phyloP scores from a whole-genome alignment of 495 filamentous ascomycete species.

The Cercophora sp. region DNA sequence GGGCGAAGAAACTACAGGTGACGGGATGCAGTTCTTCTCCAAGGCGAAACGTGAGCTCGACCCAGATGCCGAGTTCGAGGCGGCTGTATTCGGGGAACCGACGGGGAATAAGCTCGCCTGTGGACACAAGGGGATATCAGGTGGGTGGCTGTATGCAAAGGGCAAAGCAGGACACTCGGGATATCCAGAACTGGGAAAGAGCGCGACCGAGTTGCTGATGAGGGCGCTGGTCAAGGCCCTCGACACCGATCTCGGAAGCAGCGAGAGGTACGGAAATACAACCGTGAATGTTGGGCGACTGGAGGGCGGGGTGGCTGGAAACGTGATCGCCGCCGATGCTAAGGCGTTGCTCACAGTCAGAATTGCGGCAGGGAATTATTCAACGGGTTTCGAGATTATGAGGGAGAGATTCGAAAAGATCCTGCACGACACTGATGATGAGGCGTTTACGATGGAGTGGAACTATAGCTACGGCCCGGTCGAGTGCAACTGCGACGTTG shows the following conservation, averaged over 20 bases:
- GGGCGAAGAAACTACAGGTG: constrained; percentile 76
- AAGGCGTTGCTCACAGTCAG: constrained; percentile 63
- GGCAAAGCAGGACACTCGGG: constrained; percentile 85
- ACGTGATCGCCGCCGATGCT: constrained; percentile 78
- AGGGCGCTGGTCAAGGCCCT: constrained; percentile 61
- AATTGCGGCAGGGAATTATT: constrained; percentile 67
- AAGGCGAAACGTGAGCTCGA: constrained; percentile 48
- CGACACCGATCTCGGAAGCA: constrained; percentile 63
- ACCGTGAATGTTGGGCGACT: constrained; percentile 82
- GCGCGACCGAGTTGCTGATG: constrained; percentile 71
- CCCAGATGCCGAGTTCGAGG: constrained; percentile 27
- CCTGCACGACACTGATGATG: constrained; percentile 50
- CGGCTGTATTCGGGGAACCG: constrained; percentile 88
- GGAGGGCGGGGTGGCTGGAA: constrained; percentile 77
- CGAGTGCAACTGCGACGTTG: constrained; percentile 72
- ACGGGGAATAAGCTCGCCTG: constrained; percentile 81
- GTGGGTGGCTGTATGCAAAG: constrained; percentile 57
- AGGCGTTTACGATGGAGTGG: constrained; percentile 60
- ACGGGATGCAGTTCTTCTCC: constrained; percentile 75
- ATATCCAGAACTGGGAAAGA: constrained; percentile 81
- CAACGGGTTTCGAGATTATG: constrained; percentile 50
- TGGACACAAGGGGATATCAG: constrained; percentile 82
- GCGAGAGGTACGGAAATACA: constrained; percentile 73
- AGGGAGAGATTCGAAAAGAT: constrained; percentile 53
- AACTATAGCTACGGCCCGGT: constrained; percentile 64